Percentiles rank a stretch among this genome's conserved stretches.
phyloP scores from a whole-genome alignment of 139 green algal genomes.

The Nannochloris sp. region DNA sequence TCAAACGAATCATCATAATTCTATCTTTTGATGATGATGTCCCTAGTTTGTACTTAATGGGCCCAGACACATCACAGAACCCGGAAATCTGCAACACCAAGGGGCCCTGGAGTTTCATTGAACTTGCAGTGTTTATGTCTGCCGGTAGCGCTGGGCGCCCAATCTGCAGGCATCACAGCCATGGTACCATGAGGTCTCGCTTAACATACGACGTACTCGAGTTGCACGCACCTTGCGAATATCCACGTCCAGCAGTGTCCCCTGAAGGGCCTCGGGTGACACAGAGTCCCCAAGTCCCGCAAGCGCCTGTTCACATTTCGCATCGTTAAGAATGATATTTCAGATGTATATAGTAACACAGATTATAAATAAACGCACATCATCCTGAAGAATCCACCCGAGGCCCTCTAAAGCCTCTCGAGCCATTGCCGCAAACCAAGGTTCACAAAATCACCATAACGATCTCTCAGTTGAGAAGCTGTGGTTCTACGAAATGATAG shows the following conservation, averaged over 20 bases:
- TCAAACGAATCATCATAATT: conserved; percentile 19
- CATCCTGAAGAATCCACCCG: neutral
- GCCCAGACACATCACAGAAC: conserved; percentile 1
- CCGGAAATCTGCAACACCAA: conserved; percentile 13
- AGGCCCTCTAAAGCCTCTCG: neutral
- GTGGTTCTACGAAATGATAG: too few species aligned
- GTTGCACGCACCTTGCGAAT: neutral
- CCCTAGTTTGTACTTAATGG: conserved; percentile 5
- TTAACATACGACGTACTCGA: neutral
- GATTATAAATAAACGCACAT: neutral
- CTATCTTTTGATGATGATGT: conserved; percentile 4
- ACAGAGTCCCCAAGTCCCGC: neutral
- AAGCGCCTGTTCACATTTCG: neutral
- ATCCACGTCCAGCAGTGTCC: neutral
- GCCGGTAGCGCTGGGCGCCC: conserved; percentile 11
- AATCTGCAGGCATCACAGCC: conserved; percentile 12
- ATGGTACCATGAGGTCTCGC: neutral
- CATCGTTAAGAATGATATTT: too few species aligned
- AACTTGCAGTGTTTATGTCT: conserved; percentile 12
- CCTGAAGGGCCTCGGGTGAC: neutral
- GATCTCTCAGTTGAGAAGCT: too few species aligned
- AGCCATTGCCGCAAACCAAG: neutral
- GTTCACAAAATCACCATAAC: too few species aligned
- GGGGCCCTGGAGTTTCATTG: conserved; percentile 12
- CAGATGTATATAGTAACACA: too few species aligned